phyloP scores from a whole-genome alignment of 2,329 filamentous ascomycete genomes.

The Diaporthe caulivora region DNA sequence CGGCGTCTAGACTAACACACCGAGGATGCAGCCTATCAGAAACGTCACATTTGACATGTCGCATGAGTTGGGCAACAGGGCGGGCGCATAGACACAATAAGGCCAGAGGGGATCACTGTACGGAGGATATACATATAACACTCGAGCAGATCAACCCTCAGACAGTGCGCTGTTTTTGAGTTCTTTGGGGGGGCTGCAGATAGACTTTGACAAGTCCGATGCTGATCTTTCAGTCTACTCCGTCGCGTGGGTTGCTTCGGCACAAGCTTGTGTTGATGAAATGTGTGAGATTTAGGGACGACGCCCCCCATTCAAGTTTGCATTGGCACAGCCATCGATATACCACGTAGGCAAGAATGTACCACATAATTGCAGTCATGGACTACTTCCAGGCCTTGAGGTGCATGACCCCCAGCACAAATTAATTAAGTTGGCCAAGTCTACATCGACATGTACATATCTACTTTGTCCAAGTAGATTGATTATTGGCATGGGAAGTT shows the following conservation, averaged over 20 bases:
- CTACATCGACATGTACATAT: too few species aligned
- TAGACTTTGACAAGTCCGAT: too few species aligned
- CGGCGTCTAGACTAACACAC: background rate
- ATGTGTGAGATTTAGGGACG: too few species aligned
- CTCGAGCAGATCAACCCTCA: too few species aligned
- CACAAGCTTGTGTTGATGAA: background rate
- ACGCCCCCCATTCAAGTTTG: background rate
- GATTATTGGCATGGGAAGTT: background rate
- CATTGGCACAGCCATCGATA: background rate
- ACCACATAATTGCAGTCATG: background rate
- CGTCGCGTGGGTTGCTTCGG: slow-evolving; percentile 12
- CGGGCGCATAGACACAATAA: too few species aligned
- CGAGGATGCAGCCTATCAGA: background rate
- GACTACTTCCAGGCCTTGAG: background rate
- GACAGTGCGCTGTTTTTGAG: background rate
- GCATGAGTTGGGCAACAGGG: too few species aligned
- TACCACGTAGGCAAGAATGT: background rate
- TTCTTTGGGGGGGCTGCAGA: background rate
- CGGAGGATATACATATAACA: too few species aligned
- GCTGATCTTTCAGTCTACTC: background rate
- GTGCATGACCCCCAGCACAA: background rate
- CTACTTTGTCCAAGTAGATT: too few species aligned
- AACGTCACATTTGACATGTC: too few species aligned
- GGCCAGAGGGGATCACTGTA: background rate
- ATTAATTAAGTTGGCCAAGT: background rate